Evolutionary conservation across 2,329 filamentous ascomycete genomes (phyloP).

Genomic region (Aspergillus proliferans): DNA sequence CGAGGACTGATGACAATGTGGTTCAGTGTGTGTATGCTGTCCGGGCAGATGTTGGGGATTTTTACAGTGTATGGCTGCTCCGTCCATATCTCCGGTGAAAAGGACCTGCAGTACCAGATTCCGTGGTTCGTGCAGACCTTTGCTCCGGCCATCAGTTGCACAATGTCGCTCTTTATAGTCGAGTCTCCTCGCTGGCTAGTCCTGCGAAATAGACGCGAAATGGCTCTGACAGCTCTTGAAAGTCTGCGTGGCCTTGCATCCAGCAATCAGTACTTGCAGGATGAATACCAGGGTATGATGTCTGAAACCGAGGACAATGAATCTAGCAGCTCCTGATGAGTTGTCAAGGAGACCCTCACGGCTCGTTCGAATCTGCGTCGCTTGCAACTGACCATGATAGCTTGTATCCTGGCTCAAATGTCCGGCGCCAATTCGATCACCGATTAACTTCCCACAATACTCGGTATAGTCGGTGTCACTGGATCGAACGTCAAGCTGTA

Average conservation of each 20-base stretch:
- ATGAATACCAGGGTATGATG: neutral
- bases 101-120: slow-evolving; percentile 27
- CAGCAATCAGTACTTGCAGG: neutral
- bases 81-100: slow-evolving; percentile 20
- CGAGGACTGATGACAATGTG: slow-evolving; percentile 33
- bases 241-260: neutral
- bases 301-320: neutral
- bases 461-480: slow-evolving; percentile 32
- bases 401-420: slow-evolving; percentile 37
- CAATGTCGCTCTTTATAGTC: neutral
- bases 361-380: slow-evolving; percentile 35
- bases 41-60: slow-evolving; percentile 23
- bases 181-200: neutral
- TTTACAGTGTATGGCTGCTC: slow-evolving; percentile 32
- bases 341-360: slow-evolving; percentile 33
- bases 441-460: slow-evolving; percentile 37
- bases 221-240: neutral
- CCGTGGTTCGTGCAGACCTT: slow-evolving; percentile 19
- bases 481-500: slow-evolving; percentile 28
- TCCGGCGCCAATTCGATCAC: slow-evolving; percentile 41
- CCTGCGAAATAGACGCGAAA: neutral
- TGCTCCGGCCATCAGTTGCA: neutral
- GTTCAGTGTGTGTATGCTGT: slow-evolving; percentile 33
- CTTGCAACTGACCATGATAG: slow-evolving; percentile 30
- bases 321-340: neutral